phyloP scores from a whole-genome alignment of 495 filamentous ascomycete genomes.

The Lasiosphaeris hirsuta region DNA sequence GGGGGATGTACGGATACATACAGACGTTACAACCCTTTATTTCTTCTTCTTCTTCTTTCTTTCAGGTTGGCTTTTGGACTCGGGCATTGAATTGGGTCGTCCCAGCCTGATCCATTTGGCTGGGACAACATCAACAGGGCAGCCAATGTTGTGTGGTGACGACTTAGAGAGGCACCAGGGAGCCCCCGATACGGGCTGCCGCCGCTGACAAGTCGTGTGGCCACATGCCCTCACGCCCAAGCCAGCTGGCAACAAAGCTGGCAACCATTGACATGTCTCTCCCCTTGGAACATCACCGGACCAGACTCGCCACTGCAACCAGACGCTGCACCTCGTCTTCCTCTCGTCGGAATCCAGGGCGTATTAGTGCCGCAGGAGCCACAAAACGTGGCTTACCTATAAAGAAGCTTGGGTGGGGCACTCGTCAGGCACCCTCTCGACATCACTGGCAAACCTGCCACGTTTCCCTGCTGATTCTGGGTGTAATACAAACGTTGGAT shows the following conservation, averaged over 20 bases:
- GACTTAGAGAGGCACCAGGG: not conserved
- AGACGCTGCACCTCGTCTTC: not conserved
- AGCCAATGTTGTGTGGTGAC: not conserved
- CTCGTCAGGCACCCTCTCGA: conserved; percentile 13
- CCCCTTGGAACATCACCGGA: conserved; percentile 1
- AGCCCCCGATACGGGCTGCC: not conserved
- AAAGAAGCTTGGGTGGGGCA: conserved; percentile 3
- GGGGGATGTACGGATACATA: not conserved
- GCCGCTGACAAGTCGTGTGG: conserved; percentile 9
- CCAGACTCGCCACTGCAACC: conserved; percentile 9
- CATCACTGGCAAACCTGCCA: conserved; percentile 7
- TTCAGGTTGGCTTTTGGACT: not conserved
- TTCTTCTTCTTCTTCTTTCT: not conserved
- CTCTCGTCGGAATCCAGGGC: not conserved
- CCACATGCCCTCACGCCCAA: not conserved
- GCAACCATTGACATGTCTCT: not conserved
- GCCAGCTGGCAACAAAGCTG: not conserved
- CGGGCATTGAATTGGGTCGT: not conserved
- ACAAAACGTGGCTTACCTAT: not conserved
- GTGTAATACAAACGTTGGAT: conserved; percentile 1
- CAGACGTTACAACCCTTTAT: not conserved
- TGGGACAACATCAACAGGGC: not conserved
- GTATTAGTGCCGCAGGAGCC: conserved; percentile 11
- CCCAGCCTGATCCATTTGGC: too few species aligned
- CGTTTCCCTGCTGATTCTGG: not conserved